Evolutionary conservation across 352 stramenopile genomes (phyloP).

Genomic region (Hyaloperonospora brassicae): DNA sequence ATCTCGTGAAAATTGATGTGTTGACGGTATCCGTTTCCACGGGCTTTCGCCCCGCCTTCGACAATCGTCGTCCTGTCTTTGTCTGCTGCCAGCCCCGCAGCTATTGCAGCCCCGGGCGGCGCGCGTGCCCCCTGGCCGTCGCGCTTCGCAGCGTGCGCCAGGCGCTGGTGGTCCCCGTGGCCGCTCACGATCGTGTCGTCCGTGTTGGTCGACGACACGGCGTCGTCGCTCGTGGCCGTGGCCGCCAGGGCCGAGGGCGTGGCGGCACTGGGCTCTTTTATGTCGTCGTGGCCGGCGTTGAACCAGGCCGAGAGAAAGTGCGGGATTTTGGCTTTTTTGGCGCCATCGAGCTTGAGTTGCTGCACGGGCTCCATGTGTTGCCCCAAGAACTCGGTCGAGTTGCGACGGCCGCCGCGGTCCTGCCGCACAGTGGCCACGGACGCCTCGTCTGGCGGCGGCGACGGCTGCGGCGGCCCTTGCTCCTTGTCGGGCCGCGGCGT

Average conservation of each 20-base stretch:
- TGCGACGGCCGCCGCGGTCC: conserved; percentile 28
- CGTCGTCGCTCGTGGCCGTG: conserved; percentile 20
- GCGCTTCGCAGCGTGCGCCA: conserved; percentile 1
- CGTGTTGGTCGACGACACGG: conserved; percentile 16
- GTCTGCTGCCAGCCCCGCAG: background rate
- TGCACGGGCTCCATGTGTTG: conserved; percentile 43
- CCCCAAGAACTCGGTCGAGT: conserved; percentile 46
- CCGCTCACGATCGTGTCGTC: conserved; percentile 22
- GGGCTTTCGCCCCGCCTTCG: conserved; percentile 23
- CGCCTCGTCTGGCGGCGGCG: conserved; percentile 8
- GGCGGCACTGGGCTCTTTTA: conserved; percentile 2
- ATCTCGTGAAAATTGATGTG: conserved; percentile 60
- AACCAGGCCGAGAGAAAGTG: conserved; percentile 67
- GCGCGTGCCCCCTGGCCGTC: conserved; percentile 7
- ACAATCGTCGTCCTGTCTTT: background rate
- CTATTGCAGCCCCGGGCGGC: conserved; percentile 4
- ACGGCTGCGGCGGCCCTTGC: conserved; percentile 6
- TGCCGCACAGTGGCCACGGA: conserved; percentile 41
- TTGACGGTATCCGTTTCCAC: conserved; percentile 31
- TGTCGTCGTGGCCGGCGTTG: conserved; percentile 40
- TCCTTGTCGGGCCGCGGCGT: conserved; percentile 4
- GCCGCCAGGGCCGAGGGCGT: background rate
- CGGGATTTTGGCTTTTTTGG: conserved; percentile 68
- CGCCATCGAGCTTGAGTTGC: conserved; percentile 56
- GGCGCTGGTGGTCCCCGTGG: conserved; percentile 1